phyloP scores from a whole-genome alignment of 1,284 basidiomycete species.

The Ustilago hordei region DNA sequence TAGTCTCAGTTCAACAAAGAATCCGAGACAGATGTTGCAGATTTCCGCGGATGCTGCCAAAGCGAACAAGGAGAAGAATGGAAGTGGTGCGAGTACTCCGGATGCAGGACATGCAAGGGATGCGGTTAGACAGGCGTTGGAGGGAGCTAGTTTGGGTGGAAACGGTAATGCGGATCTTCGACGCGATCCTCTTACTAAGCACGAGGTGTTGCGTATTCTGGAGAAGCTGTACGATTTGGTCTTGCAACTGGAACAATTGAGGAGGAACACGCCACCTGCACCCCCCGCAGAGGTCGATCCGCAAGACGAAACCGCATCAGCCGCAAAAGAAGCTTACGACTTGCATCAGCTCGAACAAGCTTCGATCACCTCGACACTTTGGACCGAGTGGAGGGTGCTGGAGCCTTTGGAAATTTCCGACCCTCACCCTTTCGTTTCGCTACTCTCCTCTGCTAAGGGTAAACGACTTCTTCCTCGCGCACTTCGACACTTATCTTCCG shows the following conservation, averaged over 20 bases:
- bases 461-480: conserved; percentile 91
- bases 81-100: conserved; percentile 26
- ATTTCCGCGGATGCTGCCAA: conserved; percentile 73
- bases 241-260: conserved; percentile 85
- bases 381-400: conserved; percentile 85
- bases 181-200: conserved; percentile 76
- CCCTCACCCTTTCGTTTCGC: conserved; percentile 95
- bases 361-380: conserved; percentile 73
- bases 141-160: conserved; percentile 58
- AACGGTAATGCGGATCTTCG: conserved; percentile 73
- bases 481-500: conserved; percentile 83
- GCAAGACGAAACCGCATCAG: conserved; percentile 67
- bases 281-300: conserved; percentile 59
- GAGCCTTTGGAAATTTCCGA: conserved; percentile 93
- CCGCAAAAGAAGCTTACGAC: conserved; percentile 26
- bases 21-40: conserved; percentile 92
- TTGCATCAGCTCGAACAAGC: conserved; percentile 52
- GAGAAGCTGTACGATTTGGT: conserved; percentile 89
- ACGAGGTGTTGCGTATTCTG: conserved; percentile 82
- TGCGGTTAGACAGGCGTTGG: conserved; percentile 62
- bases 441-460: conserved; percentile 89
- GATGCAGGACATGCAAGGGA: conserved; percentile 49
- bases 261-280: conserved; percentile 79
- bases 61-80: conserved; percentile 31
- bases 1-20: conserved; percentile 89